A percentile compares a stretch with the other conserved stretches of the same genome.
Conservation (phyloP, 2,329 filamentous ascomycete species). For the Tolypocladium ovalisporum region DNA sequence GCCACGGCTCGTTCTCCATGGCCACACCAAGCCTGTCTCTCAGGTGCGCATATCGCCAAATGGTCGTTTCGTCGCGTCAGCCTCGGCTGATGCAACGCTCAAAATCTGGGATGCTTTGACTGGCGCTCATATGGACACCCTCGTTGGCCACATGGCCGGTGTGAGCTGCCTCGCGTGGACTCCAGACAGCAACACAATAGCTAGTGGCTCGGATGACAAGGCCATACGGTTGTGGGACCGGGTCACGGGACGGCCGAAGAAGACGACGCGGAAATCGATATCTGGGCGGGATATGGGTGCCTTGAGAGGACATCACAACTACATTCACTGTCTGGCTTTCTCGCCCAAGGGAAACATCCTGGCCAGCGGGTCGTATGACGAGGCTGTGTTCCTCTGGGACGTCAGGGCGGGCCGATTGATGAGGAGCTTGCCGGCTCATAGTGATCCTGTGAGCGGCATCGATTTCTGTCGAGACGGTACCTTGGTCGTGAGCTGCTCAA, state of each 20-base stretch:
- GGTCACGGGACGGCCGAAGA: conserved; percentile 45
- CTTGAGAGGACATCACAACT: conserved; percentile 86
- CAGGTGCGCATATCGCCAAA: conserved; percentile 87
- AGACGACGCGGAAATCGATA: conserved; percentile 26
- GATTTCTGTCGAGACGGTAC: conserved; percentile 91
- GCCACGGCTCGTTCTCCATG: conserved; percentile 59
- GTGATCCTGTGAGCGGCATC: conserved; percentile 86
- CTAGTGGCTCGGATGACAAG: conserved; percentile 93
- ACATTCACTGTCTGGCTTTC: conserved; percentile 88
- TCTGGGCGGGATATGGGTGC: conserved; percentile 36
- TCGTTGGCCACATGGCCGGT: conserved; percentile 88
- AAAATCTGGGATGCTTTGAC: conserved; percentile 81
- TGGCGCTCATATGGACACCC: conserved; percentile 71
- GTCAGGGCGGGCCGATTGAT: conserved; percentile 79
- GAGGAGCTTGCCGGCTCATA: conserved; percentile 86
- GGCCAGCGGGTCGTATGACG: conserved; percentile 90
- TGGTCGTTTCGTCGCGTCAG: conserved; percentile 79
- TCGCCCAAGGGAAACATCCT: conserved; percentile 98
- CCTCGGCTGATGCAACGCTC: conserved; percentile 79
- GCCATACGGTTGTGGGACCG: conserved; percentile 86
- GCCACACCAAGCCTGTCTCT: conserved; percentile 70
- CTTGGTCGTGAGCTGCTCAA: conserved; percentile 80
- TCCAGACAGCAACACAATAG: conserved; percentile 76
- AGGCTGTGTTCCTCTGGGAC: conserved; percentile 96
- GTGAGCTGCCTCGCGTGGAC: conserved; percentile 92